Evolutionary conservation across 139 green algal species (phyloP).

Genomic region (Chlamydomonas eustigma): DNA sequence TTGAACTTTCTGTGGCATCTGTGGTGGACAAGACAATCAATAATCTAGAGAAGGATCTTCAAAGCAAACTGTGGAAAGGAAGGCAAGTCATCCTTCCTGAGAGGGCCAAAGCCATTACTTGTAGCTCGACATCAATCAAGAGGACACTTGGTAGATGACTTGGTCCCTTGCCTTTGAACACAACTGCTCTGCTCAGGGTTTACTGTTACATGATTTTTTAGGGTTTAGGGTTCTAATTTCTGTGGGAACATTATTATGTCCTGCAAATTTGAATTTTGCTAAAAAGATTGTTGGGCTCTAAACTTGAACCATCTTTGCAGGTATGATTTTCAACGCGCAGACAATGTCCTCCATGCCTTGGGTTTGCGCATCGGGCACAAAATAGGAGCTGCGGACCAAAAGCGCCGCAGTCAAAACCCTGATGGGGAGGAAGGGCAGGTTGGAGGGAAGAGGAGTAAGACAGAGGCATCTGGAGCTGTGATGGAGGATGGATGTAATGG

Average conservation of each 20-base stretch:
- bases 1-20: too few species aligned
- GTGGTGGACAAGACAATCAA: constrained; percentile 29
- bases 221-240: not conserved
- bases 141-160: too few species aligned
- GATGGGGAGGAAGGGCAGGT: too few species aligned
- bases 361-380: constrained; percentile 39
- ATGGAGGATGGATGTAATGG: too few species aligned
- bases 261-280: not conserved
- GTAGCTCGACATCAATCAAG: too few species aligned
- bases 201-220: not conserved
- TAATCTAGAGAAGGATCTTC: constrained; percentile 23
- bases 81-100: too few species aligned
- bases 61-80: constrained; percentile 38
- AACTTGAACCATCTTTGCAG: constrained; percentile 18
- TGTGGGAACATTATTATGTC: not conserved
- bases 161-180: too few species aligned
- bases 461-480: too few species aligned
- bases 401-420: too few species aligned
- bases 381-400: too few species aligned
- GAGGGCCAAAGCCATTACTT: too few species aligned
- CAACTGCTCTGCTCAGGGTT: not conserved
- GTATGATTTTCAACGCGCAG: constrained; percentile 65
- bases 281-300: not conserved
- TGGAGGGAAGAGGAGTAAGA: not conserved
- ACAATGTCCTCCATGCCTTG: constrained; percentile 53